Conservation (phyloP, 2,329 filamentous ascomycete species). For the Microsporum audouinii region DNA sequence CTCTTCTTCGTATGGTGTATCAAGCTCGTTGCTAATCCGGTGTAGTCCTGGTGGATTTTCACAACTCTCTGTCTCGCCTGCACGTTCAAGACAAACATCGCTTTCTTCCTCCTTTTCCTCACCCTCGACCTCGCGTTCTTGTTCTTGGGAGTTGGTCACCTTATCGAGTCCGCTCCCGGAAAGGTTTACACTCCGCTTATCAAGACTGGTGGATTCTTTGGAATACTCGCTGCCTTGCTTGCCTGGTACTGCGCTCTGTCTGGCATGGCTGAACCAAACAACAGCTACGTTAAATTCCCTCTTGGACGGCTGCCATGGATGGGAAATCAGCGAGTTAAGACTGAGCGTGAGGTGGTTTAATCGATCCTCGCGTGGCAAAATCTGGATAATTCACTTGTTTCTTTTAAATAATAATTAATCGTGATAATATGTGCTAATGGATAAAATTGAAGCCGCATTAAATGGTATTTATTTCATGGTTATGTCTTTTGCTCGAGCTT, state of each 20-base stretch:
- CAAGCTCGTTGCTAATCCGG: neutral
- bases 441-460: neutral
- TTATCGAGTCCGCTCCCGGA: constrained; percentile 40
- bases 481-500: neutral
- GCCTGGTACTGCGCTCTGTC: constrained; percentile 83
- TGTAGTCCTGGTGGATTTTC: constrained; percentile 69
- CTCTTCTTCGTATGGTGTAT: neutral
- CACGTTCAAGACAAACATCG: constrained; percentile 64
- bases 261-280: constrained; percentile 58
- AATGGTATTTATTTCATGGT: neutral
- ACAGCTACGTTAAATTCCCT: constrained; percentile 84
- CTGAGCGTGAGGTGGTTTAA: constrained; percentile 30
- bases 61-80: constrained; percentile 61
- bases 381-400: neutral
- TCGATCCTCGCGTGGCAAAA: neutral
- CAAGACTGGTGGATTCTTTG: constrained; percentile 66
- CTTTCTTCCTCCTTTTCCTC: constrained; percentile 69
- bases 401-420: neutral
- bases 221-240: constrained; percentile 66
- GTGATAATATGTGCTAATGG: neutral
- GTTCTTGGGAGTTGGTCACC: constrained; percentile 55
- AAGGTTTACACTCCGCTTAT: constrained; percentile 41
- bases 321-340: constrained; percentile 49
- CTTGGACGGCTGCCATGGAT: constrained; percentile 95
- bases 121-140: constrained; percentile 66